Percentiles rank a stretch among this genome's conserved stretches.
phyloP scores from a whole-genome alignment of 164 flowering plant species.

The Annona cherimola region DNA sequence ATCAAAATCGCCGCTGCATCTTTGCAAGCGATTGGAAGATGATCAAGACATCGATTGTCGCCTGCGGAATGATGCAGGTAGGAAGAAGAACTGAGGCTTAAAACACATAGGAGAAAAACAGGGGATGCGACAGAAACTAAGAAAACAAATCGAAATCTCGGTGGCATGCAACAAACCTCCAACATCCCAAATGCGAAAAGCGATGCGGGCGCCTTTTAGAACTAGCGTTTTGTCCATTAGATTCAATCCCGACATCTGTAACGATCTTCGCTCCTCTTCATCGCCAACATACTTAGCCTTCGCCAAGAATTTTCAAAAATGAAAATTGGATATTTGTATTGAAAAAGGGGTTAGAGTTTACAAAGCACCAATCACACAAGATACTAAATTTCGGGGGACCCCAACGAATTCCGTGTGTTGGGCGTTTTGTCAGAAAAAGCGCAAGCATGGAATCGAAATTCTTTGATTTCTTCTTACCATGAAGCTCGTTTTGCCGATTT shows the following conservation, averaged over 20 bases:
- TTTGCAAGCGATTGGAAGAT: slow-evolving; percentile 81
- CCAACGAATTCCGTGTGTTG: no score
- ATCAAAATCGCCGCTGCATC: slow-evolving; percentile 78
- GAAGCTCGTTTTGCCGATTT: slow-evolving; percentile 90
- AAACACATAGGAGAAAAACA: background rate
- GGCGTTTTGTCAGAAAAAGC: background rate
- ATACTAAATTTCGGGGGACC: background rate
- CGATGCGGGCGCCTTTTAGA: slow-evolving; percentile 67
- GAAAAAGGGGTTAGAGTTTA: no score
- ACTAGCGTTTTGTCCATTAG: slow-evolving; percentile 59
- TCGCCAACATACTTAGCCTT: slow-evolving; percentile 83
- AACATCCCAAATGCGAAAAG: slow-evolving; percentile 87
- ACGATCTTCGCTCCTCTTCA: slow-evolving; percentile 46
- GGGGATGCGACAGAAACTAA: background rate
- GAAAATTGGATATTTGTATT: no score
- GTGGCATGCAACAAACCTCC: slow-evolving; percentile 43
- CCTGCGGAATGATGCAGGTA: slow-evolving; percentile 33
- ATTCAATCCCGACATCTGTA: slow-evolving; percentile 70
- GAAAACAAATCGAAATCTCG: background rate
- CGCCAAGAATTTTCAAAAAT: background rate
- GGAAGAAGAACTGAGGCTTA: background rate
- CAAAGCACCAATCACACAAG: no score
- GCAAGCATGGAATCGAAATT: background rate
- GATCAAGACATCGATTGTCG: slow-evolving; percentile 48
- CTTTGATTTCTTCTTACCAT: slow-evolving; percentile 40